Percentiles rank a stretch among this genome's conserved stretches.
These are phyloP conservation scores for Pulveroboletus sp. DNA, from an alignment of 768 basidiomycete genomes.

Conservation along the genomic window DNA sequence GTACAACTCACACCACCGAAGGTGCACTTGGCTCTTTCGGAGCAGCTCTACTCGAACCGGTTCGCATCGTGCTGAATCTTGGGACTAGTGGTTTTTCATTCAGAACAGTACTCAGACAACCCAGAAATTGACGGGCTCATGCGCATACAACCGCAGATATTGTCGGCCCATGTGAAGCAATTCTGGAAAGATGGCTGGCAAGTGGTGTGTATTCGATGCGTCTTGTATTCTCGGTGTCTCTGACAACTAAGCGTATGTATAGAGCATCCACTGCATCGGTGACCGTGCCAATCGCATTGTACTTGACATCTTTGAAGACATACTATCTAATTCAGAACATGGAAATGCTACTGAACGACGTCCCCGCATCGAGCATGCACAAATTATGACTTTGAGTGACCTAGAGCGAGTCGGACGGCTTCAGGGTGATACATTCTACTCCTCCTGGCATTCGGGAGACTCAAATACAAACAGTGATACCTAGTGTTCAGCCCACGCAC, in stretches of 20 bases:
- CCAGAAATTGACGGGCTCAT: constrained; percentile 69
- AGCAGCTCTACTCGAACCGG: constrained; percentile 77
- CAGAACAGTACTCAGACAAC: constrained; percentile 63
- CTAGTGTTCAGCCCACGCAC: constrained; percentile 92
- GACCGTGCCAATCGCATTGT: constrained; percentile 83
- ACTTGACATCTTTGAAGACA: constrained; percentile 75
- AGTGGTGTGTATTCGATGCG: constrained; percentile 50
- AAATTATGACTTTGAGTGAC: constrained; percentile 74
- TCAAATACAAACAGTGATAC: constrained; percentile 54
- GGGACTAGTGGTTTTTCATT: neutral
- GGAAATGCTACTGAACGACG: constrained; percentile 41
- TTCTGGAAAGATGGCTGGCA: constrained; percentile 79
- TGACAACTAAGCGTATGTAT: neutral
- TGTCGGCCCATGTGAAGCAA: constrained; percentile 50
- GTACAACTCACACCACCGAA: constrained; percentile 22
- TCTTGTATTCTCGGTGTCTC: neutral
- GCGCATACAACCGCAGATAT: constrained; percentile 47
- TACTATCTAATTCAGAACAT: constrained; percentile 34
- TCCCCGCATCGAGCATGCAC: constrained; percentile 89
- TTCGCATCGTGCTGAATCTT: constrained; percentile 4
- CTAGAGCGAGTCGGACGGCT: constrained; percentile 63
- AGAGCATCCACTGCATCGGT: constrained; percentile 89
- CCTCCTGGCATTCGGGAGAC: neutral
- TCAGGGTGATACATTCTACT: constrained; percentile 49
- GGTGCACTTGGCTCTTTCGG: constrained; percentile 92